These are phyloP conservation scores for Plantago elongata DNA, from an alignment of 257 asterid species.

Conservation along the genomic window DNA sequence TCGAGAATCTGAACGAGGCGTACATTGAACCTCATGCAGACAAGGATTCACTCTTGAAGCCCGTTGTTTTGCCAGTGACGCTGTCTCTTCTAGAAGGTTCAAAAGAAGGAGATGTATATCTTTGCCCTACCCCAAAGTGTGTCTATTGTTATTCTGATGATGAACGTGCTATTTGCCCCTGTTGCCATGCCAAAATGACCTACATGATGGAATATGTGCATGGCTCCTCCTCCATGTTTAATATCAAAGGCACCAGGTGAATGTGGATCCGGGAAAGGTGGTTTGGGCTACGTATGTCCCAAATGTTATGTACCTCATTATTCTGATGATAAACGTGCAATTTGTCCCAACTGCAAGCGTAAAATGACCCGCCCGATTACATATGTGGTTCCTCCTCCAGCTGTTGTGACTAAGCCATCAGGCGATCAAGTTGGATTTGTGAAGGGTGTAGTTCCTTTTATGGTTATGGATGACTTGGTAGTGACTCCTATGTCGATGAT, in stretches of 20 bases:
- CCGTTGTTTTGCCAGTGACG: constrained; percentile 12
- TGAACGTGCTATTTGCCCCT: too few relatives aligned
- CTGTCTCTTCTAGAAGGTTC: not conserved
- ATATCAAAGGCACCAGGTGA: too few relatives aligned
- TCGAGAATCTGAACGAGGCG: constrained; percentile 20
- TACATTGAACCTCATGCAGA: constrained; percentile 19
- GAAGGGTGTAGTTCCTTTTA: constrained; percentile 26
- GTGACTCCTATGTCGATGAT: constrained; percentile 29
- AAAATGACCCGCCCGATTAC: not conserved
- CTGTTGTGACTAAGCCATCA: not conserved
- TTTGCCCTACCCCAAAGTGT: not conserved
- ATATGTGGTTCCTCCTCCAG: constrained; percentile 1
- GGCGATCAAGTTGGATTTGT: constrained; percentile 25
- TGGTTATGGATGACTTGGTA: constrained; percentile 38
- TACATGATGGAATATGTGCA: too few relatives aligned
- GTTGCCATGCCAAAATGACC: too few relatives aligned
- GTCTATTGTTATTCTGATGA: too few relatives aligned
- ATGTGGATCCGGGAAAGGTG: too few relatives aligned
- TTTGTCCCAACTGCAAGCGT: too few relatives aligned
- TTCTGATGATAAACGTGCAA: too few relatives aligned
- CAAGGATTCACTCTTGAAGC: constrained; percentile 27
- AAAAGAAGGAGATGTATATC: not conserved
- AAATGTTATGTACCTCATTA: too few relatives aligned
- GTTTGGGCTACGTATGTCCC: too few relatives aligned
- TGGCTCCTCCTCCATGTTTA: too few relatives aligned